Percentiles rank a stretch among this genome's conserved stretches.
Conservation (phyloP, 1,284 basidiomycete genomes). For the Papiliotrema terrestris region DNA sequence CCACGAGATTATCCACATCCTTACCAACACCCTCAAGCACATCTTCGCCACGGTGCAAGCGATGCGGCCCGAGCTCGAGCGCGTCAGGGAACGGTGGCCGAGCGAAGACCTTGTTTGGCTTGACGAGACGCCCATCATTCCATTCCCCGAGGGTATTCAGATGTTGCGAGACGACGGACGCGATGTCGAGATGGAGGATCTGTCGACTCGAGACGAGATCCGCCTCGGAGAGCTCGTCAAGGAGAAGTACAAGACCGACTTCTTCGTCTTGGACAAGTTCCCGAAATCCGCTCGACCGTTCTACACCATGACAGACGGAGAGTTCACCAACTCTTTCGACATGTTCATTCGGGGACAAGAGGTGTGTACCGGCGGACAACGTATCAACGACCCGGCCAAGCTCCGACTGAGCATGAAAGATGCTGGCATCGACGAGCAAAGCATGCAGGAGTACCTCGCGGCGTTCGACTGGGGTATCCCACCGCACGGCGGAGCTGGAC, state of each 20-base stretch:
- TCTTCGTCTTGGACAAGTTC: slow-evolving; percentile 94
- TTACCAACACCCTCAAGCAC: slow-evolving; percentile 46
- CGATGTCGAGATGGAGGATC: slow-evolving; percentile 40
- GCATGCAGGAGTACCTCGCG: slow-evolving; percentile 48
- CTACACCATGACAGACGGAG: slow-evolving; percentile 65
- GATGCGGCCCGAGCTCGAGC: slow-evolving; percentile 50
- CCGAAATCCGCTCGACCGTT: slow-evolving; percentile 87
- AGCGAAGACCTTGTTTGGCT: slow-evolving; percentile 39
- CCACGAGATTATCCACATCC: slow-evolving; percentile 50
- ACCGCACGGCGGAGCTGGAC: slow-evolving; percentile 54
- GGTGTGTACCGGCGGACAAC: slow-evolving; percentile 55
- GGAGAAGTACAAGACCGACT: slow-evolving; percentile 88
- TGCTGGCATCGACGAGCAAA: slow-evolving; percentile 18
- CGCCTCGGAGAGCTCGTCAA: slow-evolving; percentile 80
- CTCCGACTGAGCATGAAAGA: slow-evolving; percentile 48
- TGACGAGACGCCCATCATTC: slow-evolving; percentile 42
- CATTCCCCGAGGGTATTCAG: slow-evolving; percentile 52
- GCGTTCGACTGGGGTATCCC: slow-evolving; percentile 53
- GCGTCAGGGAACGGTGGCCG: slow-evolving; percentile 52
- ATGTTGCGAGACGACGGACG: slow-evolving; percentile 43
- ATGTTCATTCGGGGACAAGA: slow-evolving; percentile 54
- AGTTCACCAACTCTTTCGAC: slow-evolving; percentile 54
- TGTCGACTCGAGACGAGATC: slow-evolving; percentile 64
- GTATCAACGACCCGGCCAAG: slow-evolving; percentile 49
- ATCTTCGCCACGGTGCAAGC: slow-evolving; percentile 48